Evolutionary conservation across 306 rosid species (phyloP).

Genomic region (Lupinus albus): DNA sequence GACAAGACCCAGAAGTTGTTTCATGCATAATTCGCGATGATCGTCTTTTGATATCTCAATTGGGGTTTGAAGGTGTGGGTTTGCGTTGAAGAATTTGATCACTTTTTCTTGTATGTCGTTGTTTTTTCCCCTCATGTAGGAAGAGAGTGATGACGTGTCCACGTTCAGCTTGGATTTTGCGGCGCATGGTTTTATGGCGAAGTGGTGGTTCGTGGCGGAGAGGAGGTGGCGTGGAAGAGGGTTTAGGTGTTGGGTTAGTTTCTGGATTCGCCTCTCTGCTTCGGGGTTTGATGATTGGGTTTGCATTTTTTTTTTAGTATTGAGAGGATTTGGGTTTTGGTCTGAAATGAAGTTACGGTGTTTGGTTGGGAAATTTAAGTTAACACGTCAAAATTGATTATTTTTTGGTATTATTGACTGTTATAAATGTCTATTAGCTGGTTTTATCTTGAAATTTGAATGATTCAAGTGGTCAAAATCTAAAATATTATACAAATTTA

Average conservation of each 20-base stretch:
- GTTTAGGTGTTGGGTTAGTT: constrained; percentile 60
- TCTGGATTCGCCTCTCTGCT: constrained; percentile 57
- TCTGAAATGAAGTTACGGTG: too few relatives aligned
- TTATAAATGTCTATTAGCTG: too few relatives aligned
- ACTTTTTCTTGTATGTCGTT: constrained; percentile 72
- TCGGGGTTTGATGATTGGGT: constrained; percentile 27
- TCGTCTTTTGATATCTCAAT: constrained; percentile 73
- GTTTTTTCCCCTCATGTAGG: constrained; percentile 66
- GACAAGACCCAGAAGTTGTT: constrained; percentile 72
- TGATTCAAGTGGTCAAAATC: too few relatives aligned
- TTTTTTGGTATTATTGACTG: too few relatives aligned
- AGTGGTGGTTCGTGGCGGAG: neutral
- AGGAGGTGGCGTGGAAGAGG: constrained; percentile 34
- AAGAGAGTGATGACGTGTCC: constrained; percentile 43
- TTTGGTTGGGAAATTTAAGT: too few relatives aligned
- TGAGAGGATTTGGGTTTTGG: too few relatives aligned
- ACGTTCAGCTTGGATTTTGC: constrained; percentile 50
- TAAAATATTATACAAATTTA: too few relatives aligned
- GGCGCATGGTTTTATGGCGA: constrained; percentile 53
- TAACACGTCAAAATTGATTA: too few relatives aligned
- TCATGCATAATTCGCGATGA: constrained; percentile 80
- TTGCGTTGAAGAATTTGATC: constrained; percentile 59
- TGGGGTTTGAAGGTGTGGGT: constrained; percentile 80
- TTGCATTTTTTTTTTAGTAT: constrained; percentile 16
- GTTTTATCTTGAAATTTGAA: too few relatives aligned